Evolutionary conservation across 1,139 yeast genomes (phyloP).

Genomic region (Zygoascus sp.): DNA sequence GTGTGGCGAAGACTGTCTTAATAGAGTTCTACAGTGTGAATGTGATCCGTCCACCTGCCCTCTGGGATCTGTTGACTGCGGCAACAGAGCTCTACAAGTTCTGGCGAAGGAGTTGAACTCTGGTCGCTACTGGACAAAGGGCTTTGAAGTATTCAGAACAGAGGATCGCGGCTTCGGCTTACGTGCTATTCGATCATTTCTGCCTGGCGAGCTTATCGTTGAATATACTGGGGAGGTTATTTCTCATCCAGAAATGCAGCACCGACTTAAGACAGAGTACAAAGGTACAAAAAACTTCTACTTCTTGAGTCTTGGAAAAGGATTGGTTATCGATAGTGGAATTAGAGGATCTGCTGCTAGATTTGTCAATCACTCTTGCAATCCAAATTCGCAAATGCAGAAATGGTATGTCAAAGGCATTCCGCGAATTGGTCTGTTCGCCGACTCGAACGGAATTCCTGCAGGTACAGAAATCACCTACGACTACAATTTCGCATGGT

Average conservation of each 20-base stretch:
- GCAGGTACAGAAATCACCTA: conserved; percentile 40
- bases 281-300: conserved; percentile 31
- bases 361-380: conserved; percentile 44
- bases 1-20: conserved; percentile 38
- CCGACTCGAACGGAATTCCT: conserved; percentile 34
- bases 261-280: conserved; percentile 30
- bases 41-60: conserved; percentile 37
- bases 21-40: conserved; percentile 35
- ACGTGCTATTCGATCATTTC: conserved; percentile 35
- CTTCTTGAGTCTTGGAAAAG: conserved; percentile 37
- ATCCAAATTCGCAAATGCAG: conserved; percentile 42
- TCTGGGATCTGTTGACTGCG: conserved; percentile 35
- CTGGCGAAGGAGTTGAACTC: conserved; percentile 21
- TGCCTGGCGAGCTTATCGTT: conserved; percentile 38
- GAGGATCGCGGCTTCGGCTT: conserved; percentile 36
- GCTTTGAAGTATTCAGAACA: conserved; percentile 34
- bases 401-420: conserved; percentile 40
- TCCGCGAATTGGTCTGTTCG: conserved; percentile 42
- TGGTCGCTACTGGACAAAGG: conserved; percentile 30
- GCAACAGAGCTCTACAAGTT: conserved; percentile 36
- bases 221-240: conserved; percentile 45
- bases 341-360: conserved; percentile 41
- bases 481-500: conserved; percentile 43
- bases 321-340: conserved; percentile 40
- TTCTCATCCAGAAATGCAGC: conserved; percentile 33